Evolutionary conservation across 163 green algal species (phyloP), one percentile per base, ranked within the genome.

Genomic region (Scenedesmus sp.): DNA sequence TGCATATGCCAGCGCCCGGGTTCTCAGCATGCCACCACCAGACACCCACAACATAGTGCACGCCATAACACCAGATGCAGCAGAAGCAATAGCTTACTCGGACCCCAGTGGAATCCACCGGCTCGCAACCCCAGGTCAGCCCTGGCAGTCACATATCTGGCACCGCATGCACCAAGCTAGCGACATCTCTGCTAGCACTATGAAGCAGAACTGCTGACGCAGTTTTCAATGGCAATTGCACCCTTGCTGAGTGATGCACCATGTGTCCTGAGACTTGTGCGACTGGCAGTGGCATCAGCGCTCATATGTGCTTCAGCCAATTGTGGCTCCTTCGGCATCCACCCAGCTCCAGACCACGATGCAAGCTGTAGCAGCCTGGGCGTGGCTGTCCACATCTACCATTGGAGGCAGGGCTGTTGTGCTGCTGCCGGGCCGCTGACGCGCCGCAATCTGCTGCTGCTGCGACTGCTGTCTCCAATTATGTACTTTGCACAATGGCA

Each of bases 371-470:
- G n/a, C n/a, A n/a, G n/a, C n/a, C n/a, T n/a, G n/a, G n/a, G n/a
- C n/a, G n/a, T n/a, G n/a, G n/a, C n/a, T n/a, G n/a, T n/a, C n/a
- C n/a, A n/a, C n/a, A n/a, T n/a, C n/a, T 70, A 33, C 59, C 33
- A 9, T 22, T 70, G 59, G 20, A 33, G 59, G 22, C 22, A 10
- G 20, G n/a, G 59, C 59, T 35, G 20, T 9, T 40, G 30, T 76
- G 61, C 30, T 76, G 61, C 30, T 76, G 61, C 65, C 40, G 65
- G n/a, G n/a, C n/a, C n/a, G n/a, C n/a, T n/a, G n/a, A n/a, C n/a
- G n/a, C n/a, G n/a, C n/a, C n/a, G n/a, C n/a, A n/a, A n/a, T n/a
- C 65, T 76, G 65, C 65, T 76, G 65, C 65, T 76, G 65, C 65
- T 76, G 65, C 30, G 2, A 18, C 30, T 76, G 65, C 65, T 42